phyloP scores from a whole-genome alignment of 345 rosid species.

The Carallia brachiata region DNA sequence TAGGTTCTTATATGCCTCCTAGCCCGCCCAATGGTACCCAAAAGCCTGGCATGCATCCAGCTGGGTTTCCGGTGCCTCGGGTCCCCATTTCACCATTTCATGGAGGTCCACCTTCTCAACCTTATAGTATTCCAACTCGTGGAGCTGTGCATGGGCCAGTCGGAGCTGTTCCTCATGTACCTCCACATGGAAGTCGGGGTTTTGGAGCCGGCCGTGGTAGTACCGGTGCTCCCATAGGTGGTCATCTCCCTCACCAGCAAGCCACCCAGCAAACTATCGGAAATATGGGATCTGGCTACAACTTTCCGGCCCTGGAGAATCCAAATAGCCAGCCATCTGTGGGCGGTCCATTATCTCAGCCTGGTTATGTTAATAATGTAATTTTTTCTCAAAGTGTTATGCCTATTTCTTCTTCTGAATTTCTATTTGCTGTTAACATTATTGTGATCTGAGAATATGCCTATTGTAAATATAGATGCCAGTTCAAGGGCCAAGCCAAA shows the following conservation, averaged over 20 bases:
- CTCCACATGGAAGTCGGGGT: constrained; percentile 82
- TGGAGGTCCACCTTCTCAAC: constrained; percentile 85
- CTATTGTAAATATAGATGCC: constrained; percentile 44
- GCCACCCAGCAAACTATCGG: constrained; percentile 74
- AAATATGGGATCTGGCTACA: constrained; percentile 72
- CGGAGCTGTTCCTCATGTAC: constrained; percentile 86
- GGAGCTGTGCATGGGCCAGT: constrained; percentile 90
- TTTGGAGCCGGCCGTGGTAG: constrained; percentile 92
- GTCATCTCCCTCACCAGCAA: constrained; percentile 85
- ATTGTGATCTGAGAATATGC: constrained; percentile 10
- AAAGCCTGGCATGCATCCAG: constrained; percentile 85
- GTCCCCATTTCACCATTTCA: constrained; percentile 78
- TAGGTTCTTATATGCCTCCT: constrained; percentile 77
- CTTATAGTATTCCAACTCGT: constrained; percentile 92
- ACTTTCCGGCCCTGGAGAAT: constrained; percentile 72
- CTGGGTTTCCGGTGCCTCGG: constrained; percentile 84
- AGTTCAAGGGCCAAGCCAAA: constrained; percentile 82
- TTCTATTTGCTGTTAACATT: not conserved
- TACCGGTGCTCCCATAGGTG: constrained; percentile 70
- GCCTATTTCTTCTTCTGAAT: not conserved
- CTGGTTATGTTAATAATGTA: constrained; percentile 84
- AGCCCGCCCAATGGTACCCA: constrained; percentile 86
- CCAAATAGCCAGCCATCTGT: constrained; percentile 91
- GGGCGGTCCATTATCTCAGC: constrained; percentile 89
- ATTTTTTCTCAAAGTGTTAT: not conserved